Conservation (phyloP, 2,329 filamentous ascomycete species). For the Sclerotinia subarctica region DNA sequence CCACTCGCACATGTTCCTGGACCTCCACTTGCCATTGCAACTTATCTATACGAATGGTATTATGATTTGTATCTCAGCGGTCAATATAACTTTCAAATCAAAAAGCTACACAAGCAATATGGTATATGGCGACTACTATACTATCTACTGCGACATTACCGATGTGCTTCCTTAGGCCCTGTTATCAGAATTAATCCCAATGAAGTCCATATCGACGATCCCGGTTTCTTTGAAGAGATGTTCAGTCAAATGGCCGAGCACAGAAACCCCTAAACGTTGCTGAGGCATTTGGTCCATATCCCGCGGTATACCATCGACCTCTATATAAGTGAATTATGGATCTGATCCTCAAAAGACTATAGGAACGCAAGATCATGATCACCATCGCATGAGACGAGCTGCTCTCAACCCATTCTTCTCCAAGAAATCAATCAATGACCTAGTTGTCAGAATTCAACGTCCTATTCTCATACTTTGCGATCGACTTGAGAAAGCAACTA, state of each 20-base stretch:
- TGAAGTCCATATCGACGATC: constrained; percentile 22
- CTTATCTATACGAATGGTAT: constrained; percentile 33
- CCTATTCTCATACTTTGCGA: constrained; percentile 14
- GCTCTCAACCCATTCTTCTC: constrained; percentile 27
- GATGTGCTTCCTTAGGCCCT: constrained; percentile 7
- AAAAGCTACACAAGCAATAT: constrained; percentile 43
- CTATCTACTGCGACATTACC: neutral
- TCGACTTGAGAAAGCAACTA: neutral
- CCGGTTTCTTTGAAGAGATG: constrained; percentile 24
- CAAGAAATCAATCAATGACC: constrained; percentile 15
- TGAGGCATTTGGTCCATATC: constrained; percentile 15
- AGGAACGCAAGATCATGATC: constrained; percentile 22
- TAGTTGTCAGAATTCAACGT: neutral
- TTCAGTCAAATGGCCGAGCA: constrained; percentile 5
- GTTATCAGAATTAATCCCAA: constrained; percentile 24
- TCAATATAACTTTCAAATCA: constrained; percentile 44
- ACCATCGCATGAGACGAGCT: constrained; percentile 24
- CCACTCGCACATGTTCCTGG: constrained; percentile 2
- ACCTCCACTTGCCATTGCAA: neutral
- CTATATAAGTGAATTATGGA: neutral
- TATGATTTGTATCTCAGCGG: constrained; percentile 44
- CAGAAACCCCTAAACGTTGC: constrained; percentile 2
- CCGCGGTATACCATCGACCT: neutral
- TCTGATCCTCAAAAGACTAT: constrained; percentile 7
- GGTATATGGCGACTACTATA: constrained; percentile 31